These are phyloP conservation scores for Penicillium concentricum DNA, from an alignment of 2,329 filamentous ascomycete genomes.

Conservation along the genomic window DNA sequence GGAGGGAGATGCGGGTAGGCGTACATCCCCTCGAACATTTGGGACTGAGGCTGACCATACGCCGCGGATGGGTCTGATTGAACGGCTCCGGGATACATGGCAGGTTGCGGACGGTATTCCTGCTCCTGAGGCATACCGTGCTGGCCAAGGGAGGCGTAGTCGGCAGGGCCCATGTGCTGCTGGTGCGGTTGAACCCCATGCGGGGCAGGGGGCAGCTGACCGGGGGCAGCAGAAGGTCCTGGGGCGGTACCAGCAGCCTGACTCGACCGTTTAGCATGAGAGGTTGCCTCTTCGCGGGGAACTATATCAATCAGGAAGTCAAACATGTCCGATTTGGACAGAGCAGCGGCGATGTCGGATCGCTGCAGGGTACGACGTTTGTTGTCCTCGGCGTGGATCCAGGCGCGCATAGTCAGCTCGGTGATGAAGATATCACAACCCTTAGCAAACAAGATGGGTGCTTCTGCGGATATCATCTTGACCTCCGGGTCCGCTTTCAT, in stretches of 20 bases:
- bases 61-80: slow-evolving; percentile 68
- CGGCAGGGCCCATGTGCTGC: slow-evolving; percentile 56
- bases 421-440: slow-evolving; percentile 99
- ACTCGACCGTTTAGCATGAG: slow-evolving; percentile 74
- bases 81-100: slow-evolving; percentile 80
- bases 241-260: slow-evolving; percentile 51
- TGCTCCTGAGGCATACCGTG: slow-evolving; percentile 67
- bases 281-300: slow-evolving; percentile 85
- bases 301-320: slow-evolving; percentile 99
- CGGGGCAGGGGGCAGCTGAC: slow-evolving; percentile 45
- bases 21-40: slow-evolving; percentile 90
- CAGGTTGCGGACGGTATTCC: slow-evolving; percentile 75
- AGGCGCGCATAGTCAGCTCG: slow-evolving; percentile 97
- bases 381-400: slow-evolving; percentile 99
- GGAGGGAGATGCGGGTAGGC: slow-evolving; percentile 74
- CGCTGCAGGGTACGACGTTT: slow-evolving; percentile 93
- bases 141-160: slow-evolving; percentile 59
- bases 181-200: slow-evolving; percentile 55
- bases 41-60: slow-evolving; percentile 71
- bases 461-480: slow-evolving; percentile 99
- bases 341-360: slow-evolving; percentile 91
- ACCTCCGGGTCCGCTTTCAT: slow-evolving; percentile 99
- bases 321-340: slow-evolving; percentile 99
- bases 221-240: slow-evolving; percentile 39
- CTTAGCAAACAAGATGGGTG: slow-evolving; percentile 96